Evolutionary conservation across 371 early-diverging fungal genomes (phyloP), one percentile per base, ranked within the genome.

Genomic region (Funneliformis caledonium): DNA sequence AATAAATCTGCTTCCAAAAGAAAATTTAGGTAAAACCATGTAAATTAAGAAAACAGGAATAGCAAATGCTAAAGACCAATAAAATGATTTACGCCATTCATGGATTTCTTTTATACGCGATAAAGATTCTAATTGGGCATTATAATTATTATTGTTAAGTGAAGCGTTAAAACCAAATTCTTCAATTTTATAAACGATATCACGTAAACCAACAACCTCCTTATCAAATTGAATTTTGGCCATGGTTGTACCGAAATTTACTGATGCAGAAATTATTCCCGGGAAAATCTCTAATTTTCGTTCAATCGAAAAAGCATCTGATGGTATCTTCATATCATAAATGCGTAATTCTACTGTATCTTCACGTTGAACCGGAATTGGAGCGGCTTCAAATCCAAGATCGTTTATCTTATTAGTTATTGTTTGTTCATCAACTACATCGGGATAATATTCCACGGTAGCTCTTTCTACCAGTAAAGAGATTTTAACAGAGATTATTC

Each of bases 291-390:
- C 48, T 0, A 98, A 83, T 0, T 88, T 90, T 4, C 86, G 84
- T 83, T 97, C 97, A 68, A 97, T 91, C 52, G 90, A 86, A 22
- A 89, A 88, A 16, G 93, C 93, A 83, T 96, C 96, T 56, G 93
- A 91, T 0, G 95, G 90, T 82, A 96, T 95, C 1, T 96, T 94
- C 97, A 98, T 96, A 26, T 97, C 98, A 82, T 91, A 94, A 19
- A 98, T 89, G 74, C 93, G 91, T 52, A 98, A 86, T 62, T 88
- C 89, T 2, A 93, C 82, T 10, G 79, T 84, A 61, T 87, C 84
- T 76, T 86, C 81, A 26, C 80, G 79, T n/a, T 82, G 77, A 31
- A 83, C 60, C 4, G 79, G 75, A 26, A 90, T 83, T 12, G 89
- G 82, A 19, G 83, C 81, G 2, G 97, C 96, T 52, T 93, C 92